Evolutionary conservation across 129 eudicot genomes (phyloP).

Genomic region (Lactuca saligna): DNA sequence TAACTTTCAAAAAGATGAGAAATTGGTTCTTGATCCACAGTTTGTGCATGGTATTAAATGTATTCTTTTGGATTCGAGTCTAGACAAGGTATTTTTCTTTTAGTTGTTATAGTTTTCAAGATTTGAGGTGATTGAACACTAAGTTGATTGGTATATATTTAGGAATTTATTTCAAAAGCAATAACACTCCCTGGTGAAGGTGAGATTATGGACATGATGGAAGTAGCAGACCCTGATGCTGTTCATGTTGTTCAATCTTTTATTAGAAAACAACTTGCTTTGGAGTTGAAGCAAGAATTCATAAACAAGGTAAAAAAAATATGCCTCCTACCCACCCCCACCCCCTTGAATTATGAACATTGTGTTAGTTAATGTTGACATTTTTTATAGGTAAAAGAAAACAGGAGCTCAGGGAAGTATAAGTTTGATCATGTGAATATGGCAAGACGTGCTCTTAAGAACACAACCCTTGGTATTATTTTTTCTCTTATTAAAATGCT

Average conservation of each 20-base stretch:
- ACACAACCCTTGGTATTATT: conserved; percentile 65
- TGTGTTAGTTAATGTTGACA: conserved; percentile 1
- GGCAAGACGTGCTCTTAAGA: conserved; percentile 95
- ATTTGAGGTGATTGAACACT: background rate
- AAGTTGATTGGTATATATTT: conserved; percentile 6
- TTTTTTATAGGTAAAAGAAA: conserved; percentile 64
- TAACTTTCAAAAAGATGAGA: conserved; percentile 69
- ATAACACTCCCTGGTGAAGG: conserved; percentile 91
- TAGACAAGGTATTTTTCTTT: conserved; percentile 64
- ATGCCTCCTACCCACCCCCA: background rate
- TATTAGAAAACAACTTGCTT: conserved; percentile 84
- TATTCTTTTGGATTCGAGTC: conserved; percentile 61
- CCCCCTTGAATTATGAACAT: background rate
- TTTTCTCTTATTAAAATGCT: background rate
- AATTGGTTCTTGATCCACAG: conserved; percentile 62
- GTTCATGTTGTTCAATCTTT: conserved; percentile 88
- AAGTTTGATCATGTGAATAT: conserved; percentile 63
- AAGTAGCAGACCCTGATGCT: conserved; percentile 97
- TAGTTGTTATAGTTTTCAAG: background rate
- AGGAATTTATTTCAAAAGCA: conserved; percentile 97
- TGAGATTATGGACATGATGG: conserved; percentile 97
- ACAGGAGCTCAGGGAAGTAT: conserved; percentile 59
- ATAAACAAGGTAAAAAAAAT: conserved; percentile 48
- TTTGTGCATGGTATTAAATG: conserved; percentile 82
- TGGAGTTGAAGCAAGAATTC: conserved; percentile 60